Evolutionary conservation across 2,329 filamentous ascomycete species (phyloP), one percentile per base, ranked within the genome.

Genomic region (Trichophaea hybrida): DNA sequence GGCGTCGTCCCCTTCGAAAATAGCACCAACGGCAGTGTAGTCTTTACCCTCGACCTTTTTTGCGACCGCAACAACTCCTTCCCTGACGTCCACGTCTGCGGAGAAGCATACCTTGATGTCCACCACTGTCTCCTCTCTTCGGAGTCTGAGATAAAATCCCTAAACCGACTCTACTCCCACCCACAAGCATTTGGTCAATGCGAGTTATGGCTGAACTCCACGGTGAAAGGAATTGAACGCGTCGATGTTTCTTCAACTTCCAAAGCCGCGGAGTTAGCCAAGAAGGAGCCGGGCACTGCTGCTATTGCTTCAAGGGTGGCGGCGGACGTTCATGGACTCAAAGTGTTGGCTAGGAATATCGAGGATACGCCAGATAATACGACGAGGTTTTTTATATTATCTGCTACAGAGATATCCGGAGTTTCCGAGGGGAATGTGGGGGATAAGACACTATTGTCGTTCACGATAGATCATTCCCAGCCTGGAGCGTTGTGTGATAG

Each of bases 121-220:
- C 85, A 88, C 72, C 93, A 97, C 73, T 96, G 84, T 69, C 78
- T 98, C 0, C 75, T 96, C 4, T 87, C 86, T 6, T 48, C 76
- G 75, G 13, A 67, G 68, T n/a, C 73, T 73, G 72, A 63, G 71
- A 75, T 43, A 73, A 73, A 64, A 80, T 58, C 84, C 67, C 78
- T 97, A 68, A 80, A 78, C 67, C 84, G 84, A 69, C 73, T 98
- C 44, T 94, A 95, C 75, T 93, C 88, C 31, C 93, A 98, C 73
- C 90, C 91, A 7, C 93, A 98, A 73, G 93, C 89, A 33, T 95
- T 93, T 77, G 89, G 89, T 32, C 93, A 98, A 74, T 96, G 90
- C 73, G 82, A 83, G 49, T 72, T 70, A 6, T 95, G 95, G 72
- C 78, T 96, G 32, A 76, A 78, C 6, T 75, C 77, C 33, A 76